Evolutionary conservation across 495 filamentous ascomycete species (phyloP).

Genomic region (Talaromyces ruber): DNA sequence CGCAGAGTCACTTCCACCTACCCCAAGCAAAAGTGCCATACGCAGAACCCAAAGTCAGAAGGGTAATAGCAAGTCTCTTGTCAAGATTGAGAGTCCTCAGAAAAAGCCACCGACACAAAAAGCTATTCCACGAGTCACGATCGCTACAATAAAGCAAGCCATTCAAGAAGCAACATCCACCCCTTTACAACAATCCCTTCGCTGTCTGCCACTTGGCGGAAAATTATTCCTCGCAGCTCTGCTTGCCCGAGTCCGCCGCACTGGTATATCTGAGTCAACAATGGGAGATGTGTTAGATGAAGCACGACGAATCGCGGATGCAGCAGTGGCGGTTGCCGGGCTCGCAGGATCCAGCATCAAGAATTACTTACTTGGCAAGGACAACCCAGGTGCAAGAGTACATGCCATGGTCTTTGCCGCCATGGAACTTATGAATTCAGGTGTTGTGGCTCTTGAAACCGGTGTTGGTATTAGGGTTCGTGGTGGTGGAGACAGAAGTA

Average conservation of each 20-base stretch:
- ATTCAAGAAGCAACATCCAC: slow-evolving; percentile 92
- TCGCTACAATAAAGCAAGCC: slow-evolving; percentile 84
- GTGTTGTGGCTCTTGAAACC: slow-evolving; percentile 71
- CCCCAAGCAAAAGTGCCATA: slow-evolving; percentile 36
- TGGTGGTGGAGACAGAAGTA: slow-evolving; percentile 62
- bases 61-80: neutral
- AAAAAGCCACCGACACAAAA: slow-evolving; percentile 9
- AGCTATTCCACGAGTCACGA: slow-evolving; percentile 61
- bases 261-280: slow-evolving; percentile 76
- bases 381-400: slow-evolving; percentile 43
- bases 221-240: slow-evolving; percentile 83
- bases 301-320: slow-evolving; percentile 63
- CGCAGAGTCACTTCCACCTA: slow-evolving; percentile 29
- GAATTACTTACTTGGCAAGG: slow-evolving; percentile 34
- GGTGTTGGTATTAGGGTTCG: slow-evolving; percentile 22
- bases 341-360: slow-evolving; percentile 30
- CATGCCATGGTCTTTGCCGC: slow-evolving; percentile 62
- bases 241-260: slow-evolving; percentile 66
- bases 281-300: slow-evolving; percentile 91
- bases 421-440: slow-evolving; percentile 76
- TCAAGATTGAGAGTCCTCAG: slow-evolving; percentile 4
- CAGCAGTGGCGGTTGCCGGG: slow-evolving; percentile 37
- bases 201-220: slow-evolving; percentile 66
- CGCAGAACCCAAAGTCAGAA: slow-evolving; percentile 15
- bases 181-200: slow-evolving; percentile 81